phyloP scores from a whole-genome alignment of 176 grass and related monocot species.

The Pontederia crassipes region DNA sequence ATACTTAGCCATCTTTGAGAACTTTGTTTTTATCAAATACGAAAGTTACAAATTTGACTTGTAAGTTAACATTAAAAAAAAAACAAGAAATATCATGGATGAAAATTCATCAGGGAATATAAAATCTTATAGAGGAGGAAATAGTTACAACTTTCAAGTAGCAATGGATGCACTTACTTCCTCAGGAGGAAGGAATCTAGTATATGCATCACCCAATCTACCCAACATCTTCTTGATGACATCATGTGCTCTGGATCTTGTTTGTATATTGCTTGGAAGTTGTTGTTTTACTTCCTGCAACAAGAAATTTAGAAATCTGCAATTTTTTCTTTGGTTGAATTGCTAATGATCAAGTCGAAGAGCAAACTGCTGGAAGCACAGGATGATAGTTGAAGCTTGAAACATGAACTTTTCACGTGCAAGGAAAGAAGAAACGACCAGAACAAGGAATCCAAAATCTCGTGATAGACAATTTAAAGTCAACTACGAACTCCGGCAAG shows the following conservation, averaged over 20 bases:
- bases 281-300: slow-evolving; percentile 67
- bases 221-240: slow-evolving; percentile 75
- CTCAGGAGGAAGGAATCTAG: slow-evolving; percentile 71
- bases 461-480: too few species aligned
- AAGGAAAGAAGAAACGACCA: too few species aligned
- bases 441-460: too few species aligned
- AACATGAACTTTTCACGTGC: too few species aligned
- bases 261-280: slow-evolving; percentile 54
- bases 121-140: background rate
- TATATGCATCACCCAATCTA: slow-evolving; percentile 80
- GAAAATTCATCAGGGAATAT: background rate
- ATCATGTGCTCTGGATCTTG: slow-evolving; percentile 71
- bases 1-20: slow-evolving; percentile 95
- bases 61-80: background rate
- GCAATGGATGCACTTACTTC: slow-evolving; percentile 39
- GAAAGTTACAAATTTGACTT: background rate
- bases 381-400: too few species aligned
- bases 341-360: too few species aligned
- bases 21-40: slow-evolving; percentile 27
- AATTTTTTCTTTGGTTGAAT: too few species aligned
- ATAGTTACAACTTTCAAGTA: background rate
- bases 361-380: too few species aligned
- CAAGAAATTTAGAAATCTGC: background rate
- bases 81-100: background rate
- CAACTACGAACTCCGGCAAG: background rate